Conservation (phyloP, 257 asterid species). For the Scutellaria minor region DNA sequence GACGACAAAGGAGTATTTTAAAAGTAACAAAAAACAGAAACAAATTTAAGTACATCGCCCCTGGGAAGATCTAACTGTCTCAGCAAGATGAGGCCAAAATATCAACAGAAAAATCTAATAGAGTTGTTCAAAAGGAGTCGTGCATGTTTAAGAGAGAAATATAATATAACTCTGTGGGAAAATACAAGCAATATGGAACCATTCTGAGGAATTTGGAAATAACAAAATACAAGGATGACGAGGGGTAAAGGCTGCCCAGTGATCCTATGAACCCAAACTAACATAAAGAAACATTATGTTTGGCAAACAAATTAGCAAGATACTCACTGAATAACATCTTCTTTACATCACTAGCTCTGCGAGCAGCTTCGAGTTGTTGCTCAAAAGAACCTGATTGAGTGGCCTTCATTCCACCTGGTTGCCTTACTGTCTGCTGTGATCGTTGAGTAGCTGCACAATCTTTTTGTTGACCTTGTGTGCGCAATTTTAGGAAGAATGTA, state of each 20-base stretch:
- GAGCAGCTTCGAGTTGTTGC: slow-evolving; percentile 97
- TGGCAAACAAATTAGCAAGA: slow-evolving; percentile 29
- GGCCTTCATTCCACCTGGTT: slow-evolving; percentile 51
- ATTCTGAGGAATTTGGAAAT: slow-evolving; percentile 17
- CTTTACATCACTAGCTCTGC: slow-evolving; percentile 88
- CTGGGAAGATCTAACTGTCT: too few relatives aligned
- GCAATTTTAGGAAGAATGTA: slow-evolving; percentile 70
- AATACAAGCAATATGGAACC: slow-evolving; percentile 21
- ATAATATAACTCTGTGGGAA: neutral
- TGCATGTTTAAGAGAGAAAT: neutral
- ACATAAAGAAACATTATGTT: slow-evolving; percentile 7
- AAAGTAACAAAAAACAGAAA: too few relatives aligned
- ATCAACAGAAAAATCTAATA: too few relatives aligned
- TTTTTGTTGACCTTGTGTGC: slow-evolving; percentile 44
- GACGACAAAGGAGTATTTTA: neutral
- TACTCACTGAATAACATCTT: slow-evolving; percentile 86
- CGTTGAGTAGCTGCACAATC: slow-evolving; percentile 46
- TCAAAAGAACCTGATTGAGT: slow-evolving; percentile 78
- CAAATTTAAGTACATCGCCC: too few relatives aligned
- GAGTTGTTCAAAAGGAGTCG: too few relatives aligned
- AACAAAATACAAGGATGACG: neutral
- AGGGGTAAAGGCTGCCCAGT: neutral
- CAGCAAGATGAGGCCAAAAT: too few relatives aligned
- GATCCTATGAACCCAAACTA: slow-evolving; percentile 8
- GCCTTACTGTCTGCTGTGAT: slow-evolving; percentile 46